A percentile compares a stretch with the other conserved stretches of the same genome.
Conservation (phyloP, 371 early-diverging fungal species). For the Mortierella sp. region DNA sequence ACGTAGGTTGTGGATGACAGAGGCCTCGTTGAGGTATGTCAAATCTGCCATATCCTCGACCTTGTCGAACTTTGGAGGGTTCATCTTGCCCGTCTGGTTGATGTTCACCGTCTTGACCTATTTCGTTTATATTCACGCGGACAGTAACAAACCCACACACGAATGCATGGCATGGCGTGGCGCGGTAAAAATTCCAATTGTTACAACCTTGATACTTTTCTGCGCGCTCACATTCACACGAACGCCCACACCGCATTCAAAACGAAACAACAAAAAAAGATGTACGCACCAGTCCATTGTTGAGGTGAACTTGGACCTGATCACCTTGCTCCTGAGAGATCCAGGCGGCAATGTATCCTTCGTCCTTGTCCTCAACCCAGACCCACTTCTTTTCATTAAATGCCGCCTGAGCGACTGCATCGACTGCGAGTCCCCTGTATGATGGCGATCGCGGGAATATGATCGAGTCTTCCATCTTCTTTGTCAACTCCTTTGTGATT, state of each 20-base stretch:
- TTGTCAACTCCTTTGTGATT: neutral
- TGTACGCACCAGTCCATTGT: constrained; percentile 76
- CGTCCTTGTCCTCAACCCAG: constrained; percentile 93
- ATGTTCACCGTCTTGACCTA: constrained; percentile 76
- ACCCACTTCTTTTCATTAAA: constrained; percentile 95
- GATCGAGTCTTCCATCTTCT: constrained; percentile 28
- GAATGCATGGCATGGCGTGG: neutral
- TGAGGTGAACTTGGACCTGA: constrained; percentile 77
- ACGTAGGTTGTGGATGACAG: constrained; percentile 97
- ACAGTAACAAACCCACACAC: neutral
- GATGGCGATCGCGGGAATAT: constrained; percentile 25
- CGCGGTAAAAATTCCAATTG: constrained; percentile 1
- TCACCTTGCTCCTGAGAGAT: constrained; percentile 83
- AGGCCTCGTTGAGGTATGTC: constrained; percentile 98
- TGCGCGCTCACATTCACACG: neutral
- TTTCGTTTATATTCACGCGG: neutral
- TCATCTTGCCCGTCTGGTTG: constrained; percentile 95
- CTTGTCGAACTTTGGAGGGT: constrained; percentile 99
- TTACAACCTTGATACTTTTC: neutral
- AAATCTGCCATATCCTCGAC: constrained; percentile 99
- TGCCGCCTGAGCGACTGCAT: constrained; percentile 81
- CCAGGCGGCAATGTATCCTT: constrained; percentile 91
- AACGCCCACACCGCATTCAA: neutral
- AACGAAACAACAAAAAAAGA: neutral
- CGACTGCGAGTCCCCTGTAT: constrained; percentile 62